These are phyloP conservation scores for Marsdenia floribunda DNA, from an alignment of 257 asterid genomes.

Conservation along the genomic window DNA sequence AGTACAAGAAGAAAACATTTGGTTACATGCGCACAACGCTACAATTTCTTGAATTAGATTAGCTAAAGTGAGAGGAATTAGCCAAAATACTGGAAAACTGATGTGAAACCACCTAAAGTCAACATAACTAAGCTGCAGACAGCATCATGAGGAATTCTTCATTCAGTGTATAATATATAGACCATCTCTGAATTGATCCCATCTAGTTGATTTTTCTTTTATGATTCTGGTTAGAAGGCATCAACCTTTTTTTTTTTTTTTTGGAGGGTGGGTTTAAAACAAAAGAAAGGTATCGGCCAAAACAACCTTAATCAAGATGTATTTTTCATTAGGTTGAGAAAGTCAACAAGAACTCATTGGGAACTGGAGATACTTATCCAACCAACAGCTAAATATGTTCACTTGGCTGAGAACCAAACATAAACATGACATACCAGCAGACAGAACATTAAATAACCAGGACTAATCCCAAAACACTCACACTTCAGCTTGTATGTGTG, in stretches of 20 bases:
- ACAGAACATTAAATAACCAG: background rate
- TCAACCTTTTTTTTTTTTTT: background rate
- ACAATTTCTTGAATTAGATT: background rate
- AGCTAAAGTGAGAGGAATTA: background rate
- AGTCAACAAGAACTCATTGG: background rate
- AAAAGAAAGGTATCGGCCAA: background rate
- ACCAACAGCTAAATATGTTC: background rate
- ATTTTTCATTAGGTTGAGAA: background rate
- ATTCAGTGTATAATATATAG: background rate
- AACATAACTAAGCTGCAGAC: background rate
- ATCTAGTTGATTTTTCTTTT: background rate
- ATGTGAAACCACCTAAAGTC: background rate
- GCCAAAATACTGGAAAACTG: background rate
- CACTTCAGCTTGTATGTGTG: background rate
- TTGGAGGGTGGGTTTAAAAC: background rate
- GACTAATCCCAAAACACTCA: background rate
- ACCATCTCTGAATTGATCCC: background rate
- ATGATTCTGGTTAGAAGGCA: background rate
- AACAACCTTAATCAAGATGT: background rate
- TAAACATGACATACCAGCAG: background rate
- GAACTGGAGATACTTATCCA: background rate
- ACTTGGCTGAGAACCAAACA: background rate
- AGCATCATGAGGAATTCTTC: background rate
- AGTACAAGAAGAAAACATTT: conserved; percentile 21
- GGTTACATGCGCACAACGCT: background rate